Base-by-base conservation (phyloP, 2,329 filamentous ascomycete species). In the Dactylella cylindrospora region DNA sequence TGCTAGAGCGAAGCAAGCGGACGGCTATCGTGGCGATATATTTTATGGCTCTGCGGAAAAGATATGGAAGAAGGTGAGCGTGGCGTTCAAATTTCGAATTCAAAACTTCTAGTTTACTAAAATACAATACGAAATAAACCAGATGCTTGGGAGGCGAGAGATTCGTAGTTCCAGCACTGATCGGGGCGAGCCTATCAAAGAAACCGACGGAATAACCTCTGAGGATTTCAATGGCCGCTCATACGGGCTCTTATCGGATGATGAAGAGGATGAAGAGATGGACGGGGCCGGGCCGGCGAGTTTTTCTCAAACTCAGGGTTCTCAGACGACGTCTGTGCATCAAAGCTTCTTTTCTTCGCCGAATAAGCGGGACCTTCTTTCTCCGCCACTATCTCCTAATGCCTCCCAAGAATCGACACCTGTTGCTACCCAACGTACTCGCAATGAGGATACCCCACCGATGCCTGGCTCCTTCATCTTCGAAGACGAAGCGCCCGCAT, bases 391-490 rank as follows among this genome's bases (percentile, higher is more conserved):
- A 9, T 55, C 51, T n/a, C 57, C 49, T 5, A 50, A 31, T 2
- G 22, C 35, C 9, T 13, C 32, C 5, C 36, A 33, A 17, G 23
- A 45, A 9, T 31, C 9, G 13, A 2, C 26, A 1, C 13, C 32
- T 3, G 22, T 36, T 17, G 5, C 7, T 9, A n/a, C 12, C 13
- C 19, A 15, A 13, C 15, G 23, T n/a, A 31, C 17, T 10, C 20
- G 20, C 3, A 38, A 50, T 13, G 49, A 54, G 12, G 39, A 20
- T 13, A 40, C 20, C 0, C 59, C 25, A 10, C 43, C 39, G 12
- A 64, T 64, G 59, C 59, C 59, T 4, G 59, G 59, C 2, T 64
- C 59, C 5, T 64, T 64, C 29, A 39, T 64, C n/a, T 64, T 64
- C n/a, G 59, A 64, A 35, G 50, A 50, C 9, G 59, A 64, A 2